Evolutionary conservation across 495 filamentous ascomycete genomes (phyloP).

Genomic region (Penicillium crystallinum): DNA sequence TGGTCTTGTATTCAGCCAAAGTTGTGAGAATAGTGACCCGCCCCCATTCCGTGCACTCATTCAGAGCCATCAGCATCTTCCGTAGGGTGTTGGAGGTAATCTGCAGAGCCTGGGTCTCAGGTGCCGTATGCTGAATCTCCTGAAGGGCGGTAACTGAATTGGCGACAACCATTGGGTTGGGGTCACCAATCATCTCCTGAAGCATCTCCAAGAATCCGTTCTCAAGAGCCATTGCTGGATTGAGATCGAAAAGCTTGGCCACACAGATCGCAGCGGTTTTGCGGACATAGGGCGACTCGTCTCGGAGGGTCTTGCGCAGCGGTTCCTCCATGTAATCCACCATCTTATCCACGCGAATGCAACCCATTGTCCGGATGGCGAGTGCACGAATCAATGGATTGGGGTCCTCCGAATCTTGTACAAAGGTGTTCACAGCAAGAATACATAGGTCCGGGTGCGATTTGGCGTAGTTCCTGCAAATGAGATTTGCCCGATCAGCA

Average conservation of each 20-base stretch:
- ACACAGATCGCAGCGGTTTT: slow-evolving; percentile 98
- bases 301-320: slow-evolving; percentile 88
- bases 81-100: slow-evolving; percentile 79
- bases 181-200: slow-evolving; percentile 94
- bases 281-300: slow-evolving; percentile 96
- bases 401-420: slow-evolving; percentile 98
- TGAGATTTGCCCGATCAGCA: slow-evolving; percentile 12
- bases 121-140: slow-evolving; percentile 85
- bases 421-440: slow-evolving; percentile 97
- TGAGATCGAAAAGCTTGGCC: slow-evolving; percentile 95
- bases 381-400: slow-evolving; percentile 93
- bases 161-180: slow-evolving; percentile 98
- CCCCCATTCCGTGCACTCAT: slow-evolving; percentile 99
- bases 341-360: slow-evolving; percentile 98
- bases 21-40: slow-evolving; percentile 89
- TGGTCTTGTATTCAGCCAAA: slow-evolving; percentile 78
- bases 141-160: slow-evolving; percentile 91
- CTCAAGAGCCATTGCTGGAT: slow-evolving; percentile 85
- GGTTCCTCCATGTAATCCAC: slow-evolving; percentile 99
- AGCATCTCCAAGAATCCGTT: slow-evolving; percentile 95
- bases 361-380: slow-evolving; percentile 98
- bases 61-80: slow-evolving; percentile 93
- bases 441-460: slow-evolving; percentile 99
- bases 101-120: slow-evolving; percentile 80
- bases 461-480: slow-evolving; percentile 93